Evolutionary conservation across 768 basidiomycete genomes (phyloP).

Genomic region (Hirschioporus abietinus): DNA sequence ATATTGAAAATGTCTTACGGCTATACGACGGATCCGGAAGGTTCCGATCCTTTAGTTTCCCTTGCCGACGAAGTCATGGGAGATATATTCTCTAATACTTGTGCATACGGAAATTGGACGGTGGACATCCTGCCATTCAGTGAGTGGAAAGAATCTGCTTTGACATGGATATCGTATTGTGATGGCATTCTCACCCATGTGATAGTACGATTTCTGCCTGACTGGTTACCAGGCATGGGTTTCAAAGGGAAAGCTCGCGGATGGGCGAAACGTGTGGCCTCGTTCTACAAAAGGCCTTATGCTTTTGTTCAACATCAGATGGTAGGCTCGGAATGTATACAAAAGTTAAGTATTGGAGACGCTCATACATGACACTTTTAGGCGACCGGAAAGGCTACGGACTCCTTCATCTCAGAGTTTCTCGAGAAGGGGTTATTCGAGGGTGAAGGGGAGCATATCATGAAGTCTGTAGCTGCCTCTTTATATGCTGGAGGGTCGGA

Average conservation of each 20-base stretch:
- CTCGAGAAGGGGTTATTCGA: not conserved
- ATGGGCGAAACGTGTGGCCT: constrained; percentile 16
- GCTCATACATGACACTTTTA: too few relatives aligned
- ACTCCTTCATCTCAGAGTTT: not conserved
- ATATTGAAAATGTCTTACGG: constrained; percentile 25
- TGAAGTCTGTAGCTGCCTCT: constrained; percentile 24
- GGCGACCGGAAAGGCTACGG: constrained; percentile 4
- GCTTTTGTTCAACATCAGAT: constrained; percentile 29
- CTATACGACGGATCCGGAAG: constrained; percentile 19
- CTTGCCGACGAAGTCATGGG: constrained; percentile 21
- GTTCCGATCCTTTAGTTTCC: constrained; percentile 32
- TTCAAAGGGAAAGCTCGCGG: constrained; percentile 30
- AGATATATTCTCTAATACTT: not conserved
- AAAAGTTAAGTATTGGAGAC: too few relatives aligned
- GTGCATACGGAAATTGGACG: constrained; percentile 30
- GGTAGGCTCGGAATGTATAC: too few relatives aligned
- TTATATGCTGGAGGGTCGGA: constrained; percentile 32
- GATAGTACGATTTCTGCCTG: constrained; percentile 26
- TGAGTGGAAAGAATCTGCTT: too few relatives aligned
- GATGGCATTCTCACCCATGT: too few relatives aligned
- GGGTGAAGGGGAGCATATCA: constrained; percentile 21
- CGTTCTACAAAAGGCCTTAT: constrained; percentile 23
- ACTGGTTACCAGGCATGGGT: constrained; percentile 29
- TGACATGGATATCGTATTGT: too few relatives aligned
- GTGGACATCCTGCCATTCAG: constrained; percentile 34